phyloP scores from a whole-genome alignment of 345 rosid species.

The Stellera chamaejasme region DNA sequence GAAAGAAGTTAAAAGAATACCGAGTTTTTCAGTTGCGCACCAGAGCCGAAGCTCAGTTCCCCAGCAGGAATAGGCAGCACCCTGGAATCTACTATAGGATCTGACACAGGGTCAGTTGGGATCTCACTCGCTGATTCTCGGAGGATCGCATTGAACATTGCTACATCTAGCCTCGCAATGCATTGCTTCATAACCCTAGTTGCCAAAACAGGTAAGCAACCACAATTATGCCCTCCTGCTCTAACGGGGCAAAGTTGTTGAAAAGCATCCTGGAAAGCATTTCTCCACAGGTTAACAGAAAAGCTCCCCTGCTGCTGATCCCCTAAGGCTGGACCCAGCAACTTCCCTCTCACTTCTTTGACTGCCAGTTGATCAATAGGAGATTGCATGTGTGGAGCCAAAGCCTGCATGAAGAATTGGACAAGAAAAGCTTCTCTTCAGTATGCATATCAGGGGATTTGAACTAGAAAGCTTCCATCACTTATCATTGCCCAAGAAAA shows the following conservation, averaged over 20 bases:
- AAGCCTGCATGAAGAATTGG: slow-evolving; percentile 37
- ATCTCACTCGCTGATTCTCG: slow-evolving; percentile 91
- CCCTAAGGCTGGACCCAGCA: slow-evolving; percentile 69
- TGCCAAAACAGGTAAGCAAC: slow-evolving; percentile 79
- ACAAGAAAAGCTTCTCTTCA: slow-evolving; percentile 1
- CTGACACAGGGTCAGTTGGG: slow-evolving; percentile 91
- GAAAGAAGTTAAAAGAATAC: slow-evolving; percentile 26
- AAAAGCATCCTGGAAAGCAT: slow-evolving; percentile 73
- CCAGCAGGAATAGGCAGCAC: slow-evolving; percentile 97
- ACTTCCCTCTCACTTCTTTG: slow-evolving; percentile 31
- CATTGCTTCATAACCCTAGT: slow-evolving; percentile 85
- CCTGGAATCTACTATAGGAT: slow-evolving; percentile 79
- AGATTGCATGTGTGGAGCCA: slow-evolving; percentile 91
- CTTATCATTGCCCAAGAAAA: background rate
- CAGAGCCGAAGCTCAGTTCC: slow-evolving; percentile 93
- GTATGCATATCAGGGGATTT: background rate
- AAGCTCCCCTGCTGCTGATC: slow-evolving; percentile 76
- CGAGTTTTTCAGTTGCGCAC: slow-evolving; percentile 90
- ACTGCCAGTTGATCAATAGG: slow-evolving; percentile 35
- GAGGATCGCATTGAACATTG: slow-evolving; percentile 95
- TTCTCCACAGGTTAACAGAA: slow-evolving; percentile 69
- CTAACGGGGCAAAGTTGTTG: slow-evolving; percentile 81
- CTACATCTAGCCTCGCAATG: slow-evolving; percentile 76
- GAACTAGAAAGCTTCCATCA: background rate
- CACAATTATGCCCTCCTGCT: slow-evolving; percentile 85